A percentile compares a stretch with the other conserved stretches of the same genome.
phyloP scores from a whole-genome alignment of 2,329 filamentous ascomycete species.

The Aspergillus sp. region DNA sequence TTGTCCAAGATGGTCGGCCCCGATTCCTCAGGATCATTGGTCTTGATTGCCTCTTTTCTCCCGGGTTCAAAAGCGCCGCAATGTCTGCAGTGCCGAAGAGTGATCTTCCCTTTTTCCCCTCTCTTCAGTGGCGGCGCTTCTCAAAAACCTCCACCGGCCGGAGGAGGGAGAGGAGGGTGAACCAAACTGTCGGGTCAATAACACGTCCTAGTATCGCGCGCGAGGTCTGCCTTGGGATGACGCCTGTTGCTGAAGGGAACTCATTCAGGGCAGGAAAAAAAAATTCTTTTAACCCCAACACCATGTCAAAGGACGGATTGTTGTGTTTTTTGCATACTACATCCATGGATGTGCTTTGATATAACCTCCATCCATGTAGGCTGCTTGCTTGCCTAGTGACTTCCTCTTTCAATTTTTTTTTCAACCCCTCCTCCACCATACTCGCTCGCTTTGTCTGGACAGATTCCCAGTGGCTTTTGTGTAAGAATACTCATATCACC shows the following conservation, averaged over 20 bases:
- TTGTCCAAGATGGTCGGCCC: background rate
- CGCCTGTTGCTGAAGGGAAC: background rate
- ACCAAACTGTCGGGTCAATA: slow-evolving; percentile 23
- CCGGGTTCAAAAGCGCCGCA: background rate
- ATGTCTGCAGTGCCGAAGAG: background rate
- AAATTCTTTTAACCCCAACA: too few species aligned
- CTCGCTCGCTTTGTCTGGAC: too few species aligned
- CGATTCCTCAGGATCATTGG: too few species aligned
- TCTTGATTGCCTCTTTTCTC: too few species aligned
- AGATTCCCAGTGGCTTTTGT: too few species aligned
- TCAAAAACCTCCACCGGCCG: background rate
- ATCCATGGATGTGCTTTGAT: slow-evolving; percentile 13
- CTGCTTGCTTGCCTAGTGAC: slow-evolving; percentile 3
- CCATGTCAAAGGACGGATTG: background rate
- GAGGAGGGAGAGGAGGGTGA: background rate
- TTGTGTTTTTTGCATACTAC: slow-evolving; percentile 3
- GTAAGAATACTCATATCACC: too few species aligned
- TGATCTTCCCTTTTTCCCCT: slow-evolving; percentile 9
- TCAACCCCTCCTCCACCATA: background rate
- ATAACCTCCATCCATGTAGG: slow-evolving; percentile 19
- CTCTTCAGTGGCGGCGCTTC: background rate
- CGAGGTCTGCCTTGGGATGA: background rate
- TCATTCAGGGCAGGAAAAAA: too few species aligned
- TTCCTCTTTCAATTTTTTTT: slow-evolving; percentile 4
- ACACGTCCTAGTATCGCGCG: slow-evolving; percentile 5